Base-by-base conservation (phyloP, 495 filamentous ascomycete species). In the Cercophora sp. region DNA sequence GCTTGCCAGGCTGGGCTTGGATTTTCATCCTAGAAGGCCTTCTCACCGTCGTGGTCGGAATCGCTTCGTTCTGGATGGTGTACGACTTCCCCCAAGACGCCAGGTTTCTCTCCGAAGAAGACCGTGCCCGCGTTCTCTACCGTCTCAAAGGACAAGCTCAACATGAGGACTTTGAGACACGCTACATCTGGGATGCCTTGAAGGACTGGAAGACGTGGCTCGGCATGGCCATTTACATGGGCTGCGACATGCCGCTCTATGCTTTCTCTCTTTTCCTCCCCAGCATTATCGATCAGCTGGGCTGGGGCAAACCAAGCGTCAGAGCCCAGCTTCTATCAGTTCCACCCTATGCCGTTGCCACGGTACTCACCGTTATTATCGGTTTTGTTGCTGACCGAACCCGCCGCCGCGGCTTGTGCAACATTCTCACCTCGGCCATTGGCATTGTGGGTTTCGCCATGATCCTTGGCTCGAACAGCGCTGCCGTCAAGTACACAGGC, bases 241-340 rank as follows among this genome's bases (percentile, higher is more conserved):
- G 88, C 6, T 75, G 70, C 55, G 71, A 77, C 59, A 82, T 82
- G 80, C 76, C 88, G 11, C 79, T 97, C 4, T 97, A 96, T 65
- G 89, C 87, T 16, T 96, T 96, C 67, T 88, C 86, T 5, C 79
- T 97, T 4, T 96, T 97, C 68, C 77, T 96, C 0, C 92, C 92
- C 1, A 85, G 83, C 25, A 96, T 96, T 63, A 87, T 97, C 61
- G 69, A 64, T 24, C 77, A 85, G 56, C 72, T 88, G 15, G 92
- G 92, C 25, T 96, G 87, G 52, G 66, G 59, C 54, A 60, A 57
- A 1, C 77, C 69, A 13, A 65, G 78, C 2, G 87, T 87, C 4
- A 79, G 70, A 1, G 82, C 89, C 0, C 91, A 97, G 60, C 79
- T 96, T 3, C 78, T 96, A 46, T 85, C 81, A 18, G 92, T 96